Evolutionary conservation across 352 stramenopile species (phyloP), one percentile per base, ranked within the genome.

Genomic region (Phytopythium ostracodes): DNA sequence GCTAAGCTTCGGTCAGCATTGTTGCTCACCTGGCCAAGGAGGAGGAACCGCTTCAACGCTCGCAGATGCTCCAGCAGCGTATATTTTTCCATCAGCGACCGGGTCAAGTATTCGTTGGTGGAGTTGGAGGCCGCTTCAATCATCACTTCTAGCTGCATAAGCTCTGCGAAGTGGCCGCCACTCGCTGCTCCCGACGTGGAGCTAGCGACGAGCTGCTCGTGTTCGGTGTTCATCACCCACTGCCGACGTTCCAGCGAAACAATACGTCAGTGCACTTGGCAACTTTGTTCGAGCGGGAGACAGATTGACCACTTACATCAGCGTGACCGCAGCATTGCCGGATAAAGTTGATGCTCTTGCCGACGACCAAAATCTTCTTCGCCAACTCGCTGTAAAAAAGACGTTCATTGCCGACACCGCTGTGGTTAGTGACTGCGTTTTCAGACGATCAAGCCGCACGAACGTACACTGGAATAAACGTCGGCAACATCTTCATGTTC

Each of bases 261-360:
- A n/a, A 35, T 42, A 20, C 4, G 33, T 38, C 11, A 58, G 20
- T 15, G 20, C 25, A 25, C 29, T 27, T 40, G 11, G 11, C 18
- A 33, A 2, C 7, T 35, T n/a, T 7, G 22, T 52, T 10, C 60
- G 46, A n/a, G 54, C 17, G 29, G 44, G 3, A 38, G 20, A 2
- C 40, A 25, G 17, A 61, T 58, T 12, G 6, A 25, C 38, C 2
- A 73, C 74, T 49, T 60, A 92, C 96, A 66, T 96, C 86, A 36
- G 80, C 87, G 70, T 98, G 94, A 14, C 88, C 79, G 54, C 97
- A 98, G 76, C 94, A 99, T 51, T 91, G 77, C 20, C 96, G 88
- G 71, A 99, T 98, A 58, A 99, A 99, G 79, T 99, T 99, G 67
- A 99, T 99, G 46, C 94, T 98, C 71, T 99, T 99, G 42, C 97